phyloP scores from a whole-genome alignment of 2,329 filamentous ascomycete species.

The Sclerotinia nivalis region DNA sequence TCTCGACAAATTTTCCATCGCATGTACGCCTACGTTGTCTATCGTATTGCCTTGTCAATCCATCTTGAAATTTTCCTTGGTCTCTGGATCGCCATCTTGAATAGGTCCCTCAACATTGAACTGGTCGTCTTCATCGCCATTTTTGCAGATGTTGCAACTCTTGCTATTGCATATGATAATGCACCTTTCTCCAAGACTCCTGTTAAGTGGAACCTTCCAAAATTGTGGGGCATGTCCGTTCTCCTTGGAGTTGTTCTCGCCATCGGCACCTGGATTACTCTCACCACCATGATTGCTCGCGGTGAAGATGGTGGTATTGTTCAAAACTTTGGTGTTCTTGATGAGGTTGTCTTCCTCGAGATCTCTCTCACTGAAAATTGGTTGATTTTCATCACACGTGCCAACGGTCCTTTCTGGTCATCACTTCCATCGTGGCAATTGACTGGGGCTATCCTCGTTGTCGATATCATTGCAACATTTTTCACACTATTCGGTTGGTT shows the following conservation, averaged over 20 bases:
- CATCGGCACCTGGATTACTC: constrained; percentile 82
- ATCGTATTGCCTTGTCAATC: constrained; percentile 88
- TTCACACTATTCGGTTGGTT: constrained; percentile 89
- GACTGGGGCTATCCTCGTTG: constrained; percentile 71
- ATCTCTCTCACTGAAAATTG: constrained; percentile 92
- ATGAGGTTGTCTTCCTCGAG: constrained; percentile 84
- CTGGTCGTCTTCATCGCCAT: constrained; percentile 93
- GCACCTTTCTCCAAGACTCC: constrained; percentile 82
- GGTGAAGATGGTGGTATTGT: constrained; percentile 77
- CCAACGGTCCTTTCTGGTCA: constrained; percentile 90
- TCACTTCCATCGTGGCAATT: constrained; percentile 87
- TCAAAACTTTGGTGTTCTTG: constrained; percentile 81
- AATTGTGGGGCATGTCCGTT: constrained; percentile 91
- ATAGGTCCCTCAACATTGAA: constrained; percentile 80
- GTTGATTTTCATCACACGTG: constrained; percentile 95
- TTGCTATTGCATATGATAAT: constrained; percentile 92
- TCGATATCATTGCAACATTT: constrained; percentile 81
- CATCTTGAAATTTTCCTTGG: constrained; percentile 91
- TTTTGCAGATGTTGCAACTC: constrained; percentile 87
- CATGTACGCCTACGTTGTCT: constrained; percentile 95
- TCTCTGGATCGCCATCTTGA: constrained; percentile 87
- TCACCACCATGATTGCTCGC: constrained; percentile 76
- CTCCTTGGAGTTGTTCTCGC: constrained; percentile 80
- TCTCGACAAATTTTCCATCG: constrained; percentile 95
- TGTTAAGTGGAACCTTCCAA: constrained; percentile 93